Conservation (phyloP, 2,329 filamentous ascomycete genomes). For the Scedosporium dehoogii region DNA sequence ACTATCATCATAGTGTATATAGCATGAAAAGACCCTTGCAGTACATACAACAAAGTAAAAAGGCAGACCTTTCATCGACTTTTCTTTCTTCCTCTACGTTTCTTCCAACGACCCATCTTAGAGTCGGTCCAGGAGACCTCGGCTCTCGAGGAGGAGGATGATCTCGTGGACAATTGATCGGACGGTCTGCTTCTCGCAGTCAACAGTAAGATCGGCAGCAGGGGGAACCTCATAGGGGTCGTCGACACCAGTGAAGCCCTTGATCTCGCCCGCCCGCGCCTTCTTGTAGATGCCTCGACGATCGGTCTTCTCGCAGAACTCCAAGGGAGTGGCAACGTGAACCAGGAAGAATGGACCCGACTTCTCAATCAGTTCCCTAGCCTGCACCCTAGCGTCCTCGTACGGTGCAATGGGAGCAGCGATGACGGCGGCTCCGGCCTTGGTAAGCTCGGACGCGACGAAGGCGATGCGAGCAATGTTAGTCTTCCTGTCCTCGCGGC, state of each 20-base stretch:
- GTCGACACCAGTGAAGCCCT: constrained; percentile 96
- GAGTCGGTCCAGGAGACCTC: constrained; percentile 71
- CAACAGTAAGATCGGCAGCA: constrained; percentile 76
- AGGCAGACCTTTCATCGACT: neutral
- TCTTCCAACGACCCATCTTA: constrained; percentile 19
- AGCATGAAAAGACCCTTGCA: neutral
- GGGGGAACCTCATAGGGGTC: constrained; percentile 85
- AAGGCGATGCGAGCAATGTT: constrained; percentile 97
- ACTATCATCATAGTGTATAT: too few relatives aligned
- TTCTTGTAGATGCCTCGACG: constrained; percentile 80
- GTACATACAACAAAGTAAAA: neutral
- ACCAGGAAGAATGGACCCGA: constrained; percentile 88
- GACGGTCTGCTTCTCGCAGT: constrained; percentile 77
- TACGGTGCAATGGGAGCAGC: constrained; percentile 94
- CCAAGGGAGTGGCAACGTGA: constrained; percentile 86
- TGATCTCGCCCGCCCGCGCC: constrained; percentile 82
- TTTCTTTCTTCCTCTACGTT: neutral
- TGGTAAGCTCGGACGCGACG: constrained; percentile 88
- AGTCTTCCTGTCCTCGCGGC: constrained; percentile 78
- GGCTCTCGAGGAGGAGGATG: constrained; percentile 79
- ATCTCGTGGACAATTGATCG: constrained; percentile 96
- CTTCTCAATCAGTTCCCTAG: constrained; percentile 78
- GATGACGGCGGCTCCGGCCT: constrained; percentile 87
- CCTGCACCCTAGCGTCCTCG: constrained; percentile 64
- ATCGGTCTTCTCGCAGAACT: constrained; percentile 91